These are phyloP conservation scores for Eremochloa ophiuroides DNA, from an alignment of 176 grass and related monocot genomes.

Conservation along the genomic window DNA sequence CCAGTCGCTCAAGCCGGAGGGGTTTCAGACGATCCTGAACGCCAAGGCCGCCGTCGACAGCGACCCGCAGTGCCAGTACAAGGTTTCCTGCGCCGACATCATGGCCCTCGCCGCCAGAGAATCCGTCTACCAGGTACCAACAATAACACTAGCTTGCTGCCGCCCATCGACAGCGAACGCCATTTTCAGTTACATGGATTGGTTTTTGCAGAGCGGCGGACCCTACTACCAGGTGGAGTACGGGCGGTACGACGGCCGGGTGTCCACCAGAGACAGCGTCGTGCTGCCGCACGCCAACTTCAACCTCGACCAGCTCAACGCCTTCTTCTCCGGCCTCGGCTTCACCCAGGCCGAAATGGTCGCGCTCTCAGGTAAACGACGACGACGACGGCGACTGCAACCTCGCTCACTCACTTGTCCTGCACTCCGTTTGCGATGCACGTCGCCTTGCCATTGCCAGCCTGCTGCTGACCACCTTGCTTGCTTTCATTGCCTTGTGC, in stretches of 20 bases:
- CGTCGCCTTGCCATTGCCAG: too few relatives aligned
- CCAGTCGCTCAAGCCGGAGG: slow-evolving; percentile 41
- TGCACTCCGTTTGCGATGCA: too few relatives aligned
- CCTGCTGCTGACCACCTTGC: too few relatives aligned
- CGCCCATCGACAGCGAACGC: too few relatives aligned
- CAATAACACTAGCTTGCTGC: too few relatives aligned
- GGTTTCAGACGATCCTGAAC: slow-evolving; percentile 21
- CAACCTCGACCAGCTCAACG: slow-evolving; percentile 41
- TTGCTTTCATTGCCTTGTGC: too few relatives aligned
- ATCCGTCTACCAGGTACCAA: slow-evolving; percentile 2
- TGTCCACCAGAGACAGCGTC: slow-evolving; percentile 31
- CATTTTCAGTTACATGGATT: background rate
- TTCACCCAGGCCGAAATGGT: slow-evolving; percentile 44
- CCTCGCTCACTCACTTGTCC: too few relatives aligned
- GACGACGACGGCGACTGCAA: too few relatives aligned
- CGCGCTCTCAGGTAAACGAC: slow-evolving; percentile 41
- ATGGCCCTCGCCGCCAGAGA: slow-evolving; percentile 48
- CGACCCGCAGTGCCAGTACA: slow-evolving; percentile 39
- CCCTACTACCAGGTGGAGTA: slow-evolving; percentile 46
- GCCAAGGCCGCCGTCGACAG: slow-evolving; percentile 51
- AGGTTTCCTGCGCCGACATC: slow-evolving; percentile 57
- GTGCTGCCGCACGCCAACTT: slow-evolving; percentile 42
- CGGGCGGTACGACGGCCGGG: slow-evolving; percentile 44
- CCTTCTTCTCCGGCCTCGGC: slow-evolving; percentile 28
- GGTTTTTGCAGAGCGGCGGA: slow-evolving; percentile 38